These are phyloP conservation scores for Ustilaginoidea virens DNA, from an alignment of 2,329 filamentous ascomycete genomes.

Conservation along the genomic window DNA sequence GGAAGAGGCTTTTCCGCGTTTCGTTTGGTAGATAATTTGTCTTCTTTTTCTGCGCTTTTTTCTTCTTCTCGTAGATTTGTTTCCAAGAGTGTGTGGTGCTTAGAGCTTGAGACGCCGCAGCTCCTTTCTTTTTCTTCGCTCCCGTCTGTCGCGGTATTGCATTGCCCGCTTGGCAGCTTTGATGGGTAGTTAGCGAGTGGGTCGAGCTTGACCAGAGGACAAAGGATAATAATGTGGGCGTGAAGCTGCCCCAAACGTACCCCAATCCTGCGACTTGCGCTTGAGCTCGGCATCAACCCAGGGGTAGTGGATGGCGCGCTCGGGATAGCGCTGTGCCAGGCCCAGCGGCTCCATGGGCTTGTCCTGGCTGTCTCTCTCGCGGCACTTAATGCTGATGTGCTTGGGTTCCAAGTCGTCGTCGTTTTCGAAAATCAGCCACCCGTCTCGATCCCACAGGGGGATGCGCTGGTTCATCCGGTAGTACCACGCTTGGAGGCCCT, in stretches of 20 bases:
- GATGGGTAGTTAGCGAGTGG: neutral
- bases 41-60: neutral
- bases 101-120: constrained; percentile 20
- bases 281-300: constrained; percentile 28
- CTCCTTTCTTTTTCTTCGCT: constrained; percentile 23
- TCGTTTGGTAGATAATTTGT: neutral
- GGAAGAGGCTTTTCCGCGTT: too few relatives aligned
- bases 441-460: constrained; percentile 23
- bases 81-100: constrained; percentile 1
- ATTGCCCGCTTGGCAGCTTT: constrained; percentile 19
- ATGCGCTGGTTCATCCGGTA: constrained; percentile 28
- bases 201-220: too few relatives aligned
- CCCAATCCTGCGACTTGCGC: constrained; percentile 20
- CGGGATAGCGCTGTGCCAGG: constrained; percentile 28
- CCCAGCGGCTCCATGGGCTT: constrained; percentile 21
- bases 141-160: constrained; percentile 21
- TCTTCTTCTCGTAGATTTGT: neutral
- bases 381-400: constrained; percentile 23
- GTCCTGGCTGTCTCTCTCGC: constrained; percentile 20
- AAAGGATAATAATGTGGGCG: too few relatives aligned
- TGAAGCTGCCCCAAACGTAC: too few relatives aligned
- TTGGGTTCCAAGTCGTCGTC: constrained; percentile 22
- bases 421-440: constrained; percentile 23
- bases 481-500: constrained; percentile 27
- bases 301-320: constrained; percentile 27